phyloP scores from a whole-genome alignment of 2,329 filamentous ascomycete species.

The Fusarium decemcellulare region DNA sequence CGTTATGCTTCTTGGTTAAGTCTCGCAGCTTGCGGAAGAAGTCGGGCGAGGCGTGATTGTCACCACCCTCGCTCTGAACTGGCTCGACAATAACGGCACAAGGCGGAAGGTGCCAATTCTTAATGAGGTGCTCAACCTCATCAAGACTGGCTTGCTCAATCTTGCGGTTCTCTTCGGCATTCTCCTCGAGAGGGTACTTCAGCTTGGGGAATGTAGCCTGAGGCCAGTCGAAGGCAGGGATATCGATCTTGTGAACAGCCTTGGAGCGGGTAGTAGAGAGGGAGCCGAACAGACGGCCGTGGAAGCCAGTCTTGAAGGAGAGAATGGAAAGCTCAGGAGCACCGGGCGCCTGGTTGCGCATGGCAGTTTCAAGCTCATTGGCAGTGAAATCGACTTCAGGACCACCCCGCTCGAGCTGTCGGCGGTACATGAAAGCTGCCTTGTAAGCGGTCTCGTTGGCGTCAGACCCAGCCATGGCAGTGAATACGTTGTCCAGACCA shows the following conservation, averaged over 20 bases:
- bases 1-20: slow-evolving; percentile 81
- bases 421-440: slow-evolving; percentile 94
- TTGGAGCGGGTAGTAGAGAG: slow-evolving; percentile 93
- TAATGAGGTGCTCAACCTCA: slow-evolving; percentile 87
- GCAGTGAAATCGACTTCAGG: slow-evolving; percentile 82
- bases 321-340: slow-evolving; percentile 85
- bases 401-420: slow-evolving; percentile 85
- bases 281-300: slow-evolving; percentile 90
- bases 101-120: slow-evolving; percentile 82
- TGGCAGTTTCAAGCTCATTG: slow-evolving; percentile 80
- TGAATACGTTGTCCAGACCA: slow-evolving; percentile 91
- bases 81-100: slow-evolving; percentile 90
- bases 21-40: slow-evolving; percentile 91
- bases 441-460: slow-evolving; percentile 97
- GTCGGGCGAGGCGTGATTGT: slow-evolving; percentile 90
- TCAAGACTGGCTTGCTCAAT: slow-evolving; percentile 86
- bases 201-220: slow-evolving; percentile 88
- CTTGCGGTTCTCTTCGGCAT: slow-evolving; percentile 83
- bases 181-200: slow-evolving; percentile 88
- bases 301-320: slow-evolving; percentile 90
- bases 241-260: slow-evolving; percentile 95
- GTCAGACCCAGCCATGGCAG: slow-evolving; percentile 89
- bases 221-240: slow-evolving; percentile 95
- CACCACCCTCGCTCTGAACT: slow-evolving; percentile 93
- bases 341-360: slow-evolving; percentile 86